Evolutionary conservation across 306 rosid genomes (phyloP).

Genomic region (Elaeagnus macrophylla): DNA sequence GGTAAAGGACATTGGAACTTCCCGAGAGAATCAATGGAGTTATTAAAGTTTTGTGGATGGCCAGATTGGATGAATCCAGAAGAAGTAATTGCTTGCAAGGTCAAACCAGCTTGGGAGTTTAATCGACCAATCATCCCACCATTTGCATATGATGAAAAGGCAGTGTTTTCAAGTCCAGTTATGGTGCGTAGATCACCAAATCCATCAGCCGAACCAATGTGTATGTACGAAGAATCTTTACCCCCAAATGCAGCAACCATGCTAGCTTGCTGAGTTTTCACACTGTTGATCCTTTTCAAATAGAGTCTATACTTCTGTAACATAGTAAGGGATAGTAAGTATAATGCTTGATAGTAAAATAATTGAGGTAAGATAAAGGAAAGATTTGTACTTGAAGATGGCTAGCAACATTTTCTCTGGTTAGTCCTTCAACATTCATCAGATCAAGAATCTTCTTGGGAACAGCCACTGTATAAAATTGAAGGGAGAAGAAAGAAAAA

Average conservation of each 20-base stretch:
- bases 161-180: constrained; percentile 32
- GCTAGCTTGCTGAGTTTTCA: constrained; percentile 34
- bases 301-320: constrained; percentile 66
- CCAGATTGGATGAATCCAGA: constrained; percentile 29
- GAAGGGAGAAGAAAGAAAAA: constrained; percentile 4
- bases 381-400: constrained; percentile 68
- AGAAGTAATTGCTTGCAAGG: constrained; percentile 41
- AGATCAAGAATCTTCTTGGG: constrained; percentile 78
- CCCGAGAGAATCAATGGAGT: not conserved
- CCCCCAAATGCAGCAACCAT: constrained; percentile 22
- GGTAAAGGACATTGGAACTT: too few species aligned
- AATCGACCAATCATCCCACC: constrained; percentile 34
- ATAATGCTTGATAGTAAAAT: not conserved
- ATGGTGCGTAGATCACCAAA: constrained; percentile 37
- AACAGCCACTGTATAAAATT: constrained; percentile 55
- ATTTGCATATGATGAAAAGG: constrained; percentile 41
- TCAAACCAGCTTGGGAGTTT: constrained; percentile 41
- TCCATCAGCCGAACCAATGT: not conserved
- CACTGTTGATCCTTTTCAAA: constrained; percentile 33
- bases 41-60: constrained; percentile 33
- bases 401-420: constrained; percentile 90
- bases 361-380: constrained; percentile 1
- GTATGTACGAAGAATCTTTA: too few species aligned
- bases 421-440: constrained; percentile 82
- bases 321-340: not conserved